Percentiles rank a stretch among this genome's conserved stretches.
Evolutionary conservation across 345 rosid species (phyloP).

Genomic region (Dimocarpus longan): DNA sequence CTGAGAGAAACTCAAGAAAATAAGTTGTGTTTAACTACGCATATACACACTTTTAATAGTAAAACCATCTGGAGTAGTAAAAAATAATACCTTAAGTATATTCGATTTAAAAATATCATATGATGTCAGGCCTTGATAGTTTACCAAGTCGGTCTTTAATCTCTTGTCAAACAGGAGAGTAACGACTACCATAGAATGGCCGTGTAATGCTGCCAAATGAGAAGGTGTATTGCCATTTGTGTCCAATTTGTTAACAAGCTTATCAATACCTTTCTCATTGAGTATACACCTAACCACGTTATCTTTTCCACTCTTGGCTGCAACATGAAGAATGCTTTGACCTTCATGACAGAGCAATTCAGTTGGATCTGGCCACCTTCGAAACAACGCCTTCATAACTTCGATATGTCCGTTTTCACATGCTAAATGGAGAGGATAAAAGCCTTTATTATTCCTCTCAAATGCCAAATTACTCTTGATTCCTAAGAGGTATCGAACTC

Average conservation of each 20-base stretch:
- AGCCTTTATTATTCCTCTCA: constrained; percentile 10
- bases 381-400: constrained; percentile 19
- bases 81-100: no score
- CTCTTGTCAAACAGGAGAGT: constrained; percentile 18
- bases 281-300: constrained; percentile 21
- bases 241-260: constrained; percentile 25
- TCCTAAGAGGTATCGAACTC: neutral
- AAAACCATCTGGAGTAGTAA: no score
- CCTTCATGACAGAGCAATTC: constrained; percentile 16
- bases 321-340: constrained; percentile 34
- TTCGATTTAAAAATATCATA: constrained; percentile 18
- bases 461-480: neutral
- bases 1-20: neutral
- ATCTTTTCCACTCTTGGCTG: constrained; percentile 24
- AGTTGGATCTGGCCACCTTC: constrained; percentile 18
- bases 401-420: constrained; percentile 20
- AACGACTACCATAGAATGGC: constrained; percentile 22
- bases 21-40: no score
- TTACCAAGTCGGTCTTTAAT: constrained; percentile 11
- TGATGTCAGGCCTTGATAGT: constrained; percentile 31
- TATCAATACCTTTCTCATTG: neutral
- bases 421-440: constrained; percentile 29
- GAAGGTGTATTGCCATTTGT: constrained; percentile 35
- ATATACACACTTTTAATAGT: no score
- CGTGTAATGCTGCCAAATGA: constrained; percentile 30